Conservation (phyloP, 805 yeast species). For the Wickerhamomyces canadensis region DNA sequence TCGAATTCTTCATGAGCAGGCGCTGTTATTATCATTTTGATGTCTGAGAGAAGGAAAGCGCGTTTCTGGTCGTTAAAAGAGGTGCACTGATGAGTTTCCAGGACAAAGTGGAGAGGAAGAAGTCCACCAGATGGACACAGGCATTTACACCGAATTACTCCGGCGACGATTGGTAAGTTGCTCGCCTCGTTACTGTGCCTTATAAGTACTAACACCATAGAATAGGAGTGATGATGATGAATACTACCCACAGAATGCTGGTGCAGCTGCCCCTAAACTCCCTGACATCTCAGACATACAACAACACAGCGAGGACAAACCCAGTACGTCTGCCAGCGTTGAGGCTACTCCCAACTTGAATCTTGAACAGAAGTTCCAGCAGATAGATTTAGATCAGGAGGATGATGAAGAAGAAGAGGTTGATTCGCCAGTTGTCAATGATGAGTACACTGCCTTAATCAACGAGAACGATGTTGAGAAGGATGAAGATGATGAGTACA, state of each 20-base stretch:
- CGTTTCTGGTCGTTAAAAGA: no score
- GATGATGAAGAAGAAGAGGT: slow-evolving; percentile 2
- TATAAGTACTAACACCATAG: slow-evolving; percentile 1
- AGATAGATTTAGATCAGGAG: slow-evolving; percentile 21
- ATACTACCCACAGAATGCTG: slow-evolving; percentile 5
- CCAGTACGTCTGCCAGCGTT: neutral
- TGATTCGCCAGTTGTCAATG: slow-evolving; percentile 1
- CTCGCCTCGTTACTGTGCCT: neutral
- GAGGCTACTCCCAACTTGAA: slow-evolving; percentile 5
- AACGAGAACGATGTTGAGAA: slow-evolving; percentile 9
- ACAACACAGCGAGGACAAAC: neutral
- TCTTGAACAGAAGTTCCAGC: slow-evolving; percentile 9
- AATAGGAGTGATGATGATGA: slow-evolving; percentile 17
- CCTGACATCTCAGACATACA: slow-evolving; percentile 2
- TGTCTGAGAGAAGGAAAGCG: no score
- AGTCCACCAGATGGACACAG: slow-evolving; percentile 36
- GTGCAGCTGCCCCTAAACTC: slow-evolving; percentile 2
- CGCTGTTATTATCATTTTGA: no score
- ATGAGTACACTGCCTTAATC: slow-evolving; percentile 10
- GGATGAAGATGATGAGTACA: slow-evolving; percentile 22
- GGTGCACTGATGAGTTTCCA: slow-evolving; percentile 5
- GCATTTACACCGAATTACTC: slow-evolving; percentile 35
- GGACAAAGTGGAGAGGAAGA: slow-evolving; percentile 30
- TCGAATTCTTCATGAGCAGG: no score
- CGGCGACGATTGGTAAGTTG: slow-evolving; percentile 35